phyloP scores from a whole-genome alignment of 2,329 filamentous ascomycete species.

The Herpotrichia juniperi region DNA sequence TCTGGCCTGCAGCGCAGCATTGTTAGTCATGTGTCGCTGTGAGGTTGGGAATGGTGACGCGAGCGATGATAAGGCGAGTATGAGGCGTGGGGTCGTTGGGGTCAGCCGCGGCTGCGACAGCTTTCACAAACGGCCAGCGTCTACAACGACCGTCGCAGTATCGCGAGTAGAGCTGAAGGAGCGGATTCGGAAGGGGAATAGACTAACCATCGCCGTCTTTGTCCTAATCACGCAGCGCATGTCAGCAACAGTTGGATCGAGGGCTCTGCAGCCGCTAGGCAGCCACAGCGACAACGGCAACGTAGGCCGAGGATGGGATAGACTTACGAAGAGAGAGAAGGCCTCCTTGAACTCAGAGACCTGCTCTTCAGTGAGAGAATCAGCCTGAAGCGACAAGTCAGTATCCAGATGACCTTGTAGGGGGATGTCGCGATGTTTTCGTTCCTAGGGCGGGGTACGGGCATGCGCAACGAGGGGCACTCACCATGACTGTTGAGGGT shows the following conservation, averaged over 20 bases:
- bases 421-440: constrained; percentile 34
- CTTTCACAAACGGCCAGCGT: background rate
- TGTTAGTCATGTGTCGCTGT: constrained; percentile 26
- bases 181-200: constrained; percentile 7
- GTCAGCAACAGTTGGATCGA: constrained; percentile 30
- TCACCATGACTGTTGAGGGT: constrained; percentile 42
- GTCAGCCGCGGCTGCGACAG: constrained; percentile 1
- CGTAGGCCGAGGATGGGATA: constrained; percentile 6
- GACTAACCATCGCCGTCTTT: constrained; percentile 63
- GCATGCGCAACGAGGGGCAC: constrained; percentile 34
- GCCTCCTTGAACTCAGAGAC: constrained; percentile 99
- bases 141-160: background rate
- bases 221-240: constrained; percentile 50
- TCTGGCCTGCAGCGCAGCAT: constrained; percentile 57
- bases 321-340: constrained; percentile 98
- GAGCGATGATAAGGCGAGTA: constrained; percentile 9
- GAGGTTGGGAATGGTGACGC: constrained; percentile 12
- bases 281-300: constrained; percentile 16
- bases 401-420: constrained; percentile 16
- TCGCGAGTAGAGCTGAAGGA: background rate
- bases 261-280: constrained; percentile 27
- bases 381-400: constrained; percentile 68
- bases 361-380: constrained; percentile 99
- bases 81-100: constrained; percentile 4
- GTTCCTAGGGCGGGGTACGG: constrained; percentile 44